These are phyloP conservation scores for Microcyclosporella mali DNA, from an alignment of 2,329 filamentous ascomycete species.

Conservation along the genomic window DNA sequence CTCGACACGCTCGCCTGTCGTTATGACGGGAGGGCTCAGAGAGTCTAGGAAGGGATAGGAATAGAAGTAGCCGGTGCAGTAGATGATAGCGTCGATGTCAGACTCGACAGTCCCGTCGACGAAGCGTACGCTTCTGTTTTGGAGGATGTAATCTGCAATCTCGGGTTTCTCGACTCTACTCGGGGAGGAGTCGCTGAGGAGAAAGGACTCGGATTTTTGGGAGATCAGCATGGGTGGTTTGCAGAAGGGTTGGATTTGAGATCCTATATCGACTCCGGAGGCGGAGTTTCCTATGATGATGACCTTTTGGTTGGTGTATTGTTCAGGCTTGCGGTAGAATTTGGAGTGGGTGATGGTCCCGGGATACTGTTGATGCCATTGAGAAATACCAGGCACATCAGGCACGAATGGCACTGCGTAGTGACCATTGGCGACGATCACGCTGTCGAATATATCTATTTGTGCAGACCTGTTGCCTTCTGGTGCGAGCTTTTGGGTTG, in stretches of 20 bases:
- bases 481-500: constrained; percentile 33
- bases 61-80: constrained; percentile 87
- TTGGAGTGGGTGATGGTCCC: constrained; percentile 56
- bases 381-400: constrained; percentile 34
- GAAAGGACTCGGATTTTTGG: constrained; percentile 47
- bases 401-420: constrained; percentile 44
- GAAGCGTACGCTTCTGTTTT: constrained; percentile 59
- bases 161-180: constrained; percentile 54
- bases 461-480: constrained; percentile 17
- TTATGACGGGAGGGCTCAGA: constrained; percentile 53
- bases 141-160: constrained; percentile 50
- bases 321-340: constrained; percentile 62
- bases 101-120: constrained; percentile 58
- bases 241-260: constrained; percentile 62
- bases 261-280: constrained; percentile 75
- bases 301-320: constrained; percentile 63
- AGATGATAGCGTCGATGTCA: constrained; percentile 69
- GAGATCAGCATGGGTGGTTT: constrained; percentile 59
- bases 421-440: constrained; percentile 45
- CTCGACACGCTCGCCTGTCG: constrained; percentile 62
- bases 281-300: constrained; percentile 79
- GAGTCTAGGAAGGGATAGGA: constrained; percentile 64
- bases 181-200: constrained; percentile 35
- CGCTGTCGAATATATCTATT: constrained; percentile 50
- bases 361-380: constrained; percentile 37